Evolutionary conservation across 768 basidiomycete species (phyloP).

Genomic region (Cystobasidium ongulense): DNA sequence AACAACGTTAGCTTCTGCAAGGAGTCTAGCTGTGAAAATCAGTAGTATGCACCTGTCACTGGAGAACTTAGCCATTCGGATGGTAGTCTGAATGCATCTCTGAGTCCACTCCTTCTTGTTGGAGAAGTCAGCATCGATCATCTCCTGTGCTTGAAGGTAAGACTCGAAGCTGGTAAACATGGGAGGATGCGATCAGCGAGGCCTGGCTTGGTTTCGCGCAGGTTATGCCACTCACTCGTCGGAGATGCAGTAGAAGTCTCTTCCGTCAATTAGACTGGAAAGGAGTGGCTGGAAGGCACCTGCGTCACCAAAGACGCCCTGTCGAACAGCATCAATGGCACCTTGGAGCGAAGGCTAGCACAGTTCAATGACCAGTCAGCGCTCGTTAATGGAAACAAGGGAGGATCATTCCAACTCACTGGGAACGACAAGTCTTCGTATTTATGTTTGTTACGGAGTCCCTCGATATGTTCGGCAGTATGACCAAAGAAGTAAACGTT

Average conservation of each 20-base stretch:
- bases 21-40: neutral
- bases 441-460: neutral
- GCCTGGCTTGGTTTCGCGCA: neutral
- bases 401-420: no score
- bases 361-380: neutral
- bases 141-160: constrained; percentile 72
- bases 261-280: constrained; percentile 39
- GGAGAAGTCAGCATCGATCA: constrained; percentile 81
- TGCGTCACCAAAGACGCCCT: constrained; percentile 71
- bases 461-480: constrained; percentile 37
- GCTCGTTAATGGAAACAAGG: no score
- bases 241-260: constrained; percentile 39
- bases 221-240: constrained; percentile 30
- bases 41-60: constrained; percentile 77
- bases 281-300: constrained; percentile 67
- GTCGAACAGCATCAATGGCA: constrained; percentile 67
- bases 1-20: neutral
- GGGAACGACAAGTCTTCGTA: constrained; percentile 6
- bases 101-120: constrained; percentile 82
- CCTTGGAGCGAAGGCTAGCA: constrained; percentile 58
- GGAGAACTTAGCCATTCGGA: constrained; percentile 91
- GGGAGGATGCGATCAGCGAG: neutral
- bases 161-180: constrained; percentile 47
- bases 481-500: constrained; percentile 68
- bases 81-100: constrained; percentile 57